These are phyloP conservation scores for Salix brachista DNA, from an alignment of 345 rosid genomes.

Conservation along the genomic window DNA sequence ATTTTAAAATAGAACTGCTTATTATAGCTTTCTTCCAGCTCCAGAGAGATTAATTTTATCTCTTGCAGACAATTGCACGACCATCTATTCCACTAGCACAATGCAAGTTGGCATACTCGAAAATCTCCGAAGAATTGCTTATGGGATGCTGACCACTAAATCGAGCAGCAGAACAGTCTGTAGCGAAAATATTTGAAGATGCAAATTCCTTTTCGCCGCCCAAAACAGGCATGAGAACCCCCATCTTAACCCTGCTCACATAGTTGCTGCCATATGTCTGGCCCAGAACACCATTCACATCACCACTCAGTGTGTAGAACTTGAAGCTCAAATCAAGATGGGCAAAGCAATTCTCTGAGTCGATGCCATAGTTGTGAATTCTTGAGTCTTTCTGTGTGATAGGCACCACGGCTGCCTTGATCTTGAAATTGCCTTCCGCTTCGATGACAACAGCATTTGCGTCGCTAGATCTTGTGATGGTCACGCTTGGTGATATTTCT, in stretches of 20 bases:
- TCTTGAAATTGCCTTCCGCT: conserved; percentile 19
- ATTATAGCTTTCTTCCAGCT: not conserved
- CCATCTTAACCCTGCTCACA: conserved; percentile 52
- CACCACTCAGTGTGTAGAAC: conserved; percentile 38
- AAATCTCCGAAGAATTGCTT: conserved; percentile 2
- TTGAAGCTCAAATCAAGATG: conserved; percentile 61
- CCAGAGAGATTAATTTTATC: not conserved
- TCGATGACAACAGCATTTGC: conserved; percentile 14
- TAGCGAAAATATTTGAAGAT: conserved; percentile 40
- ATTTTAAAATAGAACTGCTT: not conserved
- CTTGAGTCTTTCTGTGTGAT: conserved; percentile 24
- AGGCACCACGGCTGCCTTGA: conserved; percentile 23
- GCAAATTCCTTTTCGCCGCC: conserved; percentile 51
- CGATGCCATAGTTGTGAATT: conserved; percentile 32
- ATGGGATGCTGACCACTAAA: conserved; percentile 12
- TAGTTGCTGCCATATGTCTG: conserved; percentile 48
- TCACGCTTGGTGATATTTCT: not conserved
- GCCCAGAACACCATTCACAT: conserved; percentile 53
- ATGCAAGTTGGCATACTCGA: conserved; percentile 9
- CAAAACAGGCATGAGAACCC: conserved; percentile 53
- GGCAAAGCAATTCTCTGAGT: conserved; percentile 51
- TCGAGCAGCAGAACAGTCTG: conserved; percentile 37
- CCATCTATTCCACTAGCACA: conserved; percentile 17
- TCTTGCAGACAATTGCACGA: conserved; percentile 29
- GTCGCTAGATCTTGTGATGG: conserved; percentile 16